These are phyloP conservation scores for Magnaporthales sp. DNA, from an alignment of 2,329 filamentous ascomycete genomes.

Conservation along the genomic window DNA sequence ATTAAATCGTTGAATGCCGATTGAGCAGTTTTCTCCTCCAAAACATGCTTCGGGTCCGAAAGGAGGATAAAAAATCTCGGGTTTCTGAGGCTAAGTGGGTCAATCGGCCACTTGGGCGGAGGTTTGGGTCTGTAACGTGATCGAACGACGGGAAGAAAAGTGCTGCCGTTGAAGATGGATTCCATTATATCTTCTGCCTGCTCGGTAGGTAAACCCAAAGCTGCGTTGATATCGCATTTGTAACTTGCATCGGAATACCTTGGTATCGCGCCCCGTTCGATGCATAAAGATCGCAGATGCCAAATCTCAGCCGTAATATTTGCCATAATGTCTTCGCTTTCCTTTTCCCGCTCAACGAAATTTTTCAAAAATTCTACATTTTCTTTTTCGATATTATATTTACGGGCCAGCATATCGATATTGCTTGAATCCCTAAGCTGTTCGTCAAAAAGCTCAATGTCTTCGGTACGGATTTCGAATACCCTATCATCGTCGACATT, in stretches of 20 bases:
- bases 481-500: not conserved
- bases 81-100: slow-evolving; percentile 22
- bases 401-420: slow-evolving; percentile 10
- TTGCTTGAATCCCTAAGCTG: slow-evolving; percentile 15
- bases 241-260: slow-evolving; percentile 29
- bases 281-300: slow-evolving; percentile 29
- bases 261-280: slow-evolving; percentile 31
- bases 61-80: slow-evolving; percentile 34
- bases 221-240: slow-evolving; percentile 23
- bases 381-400: slow-evolving; percentile 21
- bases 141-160: not conserved
- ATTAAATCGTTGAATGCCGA: slow-evolving; percentile 30
- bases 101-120: not conserved
- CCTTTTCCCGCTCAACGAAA: slow-evolving; percentile 27
- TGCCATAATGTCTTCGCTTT: slow-evolving; percentile 21
- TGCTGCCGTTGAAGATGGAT: not conserved
- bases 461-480: slow-evolving; percentile 12
- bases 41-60: slow-evolving; percentile 37
- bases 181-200: not conserved
- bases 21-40: slow-evolving; percentile 28
- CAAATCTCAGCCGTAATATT: slow-evolving; percentile 24
- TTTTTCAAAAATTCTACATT: slow-evolving; percentile 35
- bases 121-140: not conserved
- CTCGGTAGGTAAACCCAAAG: not conserved
- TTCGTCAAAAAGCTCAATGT: slow-evolving; percentile 23